These are phyloP conservation scores for Stagonosporopsis chrysanthemi DNA, from an alignment of 2,329 filamentous ascomycete species.

Conservation along the genomic window DNA sequence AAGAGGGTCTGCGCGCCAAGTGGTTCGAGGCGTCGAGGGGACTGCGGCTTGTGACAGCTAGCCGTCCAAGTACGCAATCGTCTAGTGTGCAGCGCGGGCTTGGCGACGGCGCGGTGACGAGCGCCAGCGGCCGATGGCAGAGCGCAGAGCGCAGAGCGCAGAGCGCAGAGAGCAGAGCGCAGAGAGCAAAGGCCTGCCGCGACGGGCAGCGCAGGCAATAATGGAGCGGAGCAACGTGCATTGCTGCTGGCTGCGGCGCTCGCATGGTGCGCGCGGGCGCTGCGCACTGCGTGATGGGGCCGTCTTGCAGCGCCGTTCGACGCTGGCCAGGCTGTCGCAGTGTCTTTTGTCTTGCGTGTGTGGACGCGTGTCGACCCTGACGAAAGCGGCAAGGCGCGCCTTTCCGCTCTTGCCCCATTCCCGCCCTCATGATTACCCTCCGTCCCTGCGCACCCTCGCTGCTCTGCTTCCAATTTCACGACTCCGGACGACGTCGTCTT, in stretches of 20 bases:
- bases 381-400: slow-evolving; percentile 19
- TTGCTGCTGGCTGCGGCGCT: no score
- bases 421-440: slow-evolving; percentile 23
- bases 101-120: slow-evolving; percentile 12
- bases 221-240: not conserved
- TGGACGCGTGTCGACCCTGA: slow-evolving; percentile 22
- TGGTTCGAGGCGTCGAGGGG: slow-evolving; percentile 9
- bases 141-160: no score
- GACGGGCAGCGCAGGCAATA: not conserved
- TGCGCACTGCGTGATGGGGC: slow-evolving; percentile 2
- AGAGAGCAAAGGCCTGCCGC: not conserved
- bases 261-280: not conserved
- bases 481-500: slow-evolving; percentile 14
- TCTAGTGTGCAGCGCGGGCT: slow-evolving; percentile 12
- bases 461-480: slow-evolving; percentile 12
- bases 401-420: slow-evolving; percentile 23
- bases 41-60: slow-evolving; percentile 12
- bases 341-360: slow-evolving; percentile 5
- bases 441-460: slow-evolving; percentile 18
- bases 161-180: not conserved
- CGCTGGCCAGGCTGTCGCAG: slow-evolving; percentile 4
- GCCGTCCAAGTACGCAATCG: slow-evolving; percentile 14
- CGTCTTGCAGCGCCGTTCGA: not conserved
- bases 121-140: not conserved
- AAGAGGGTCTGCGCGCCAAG: not conserved